Percentiles rank a stretch among this genome's conserved stretches.
These are phyloP conservation scores for Fusarium dimerum DNA, from an alignment of 2,329 filamentous ascomycete genomes.

Conservation along the genomic window DNA sequence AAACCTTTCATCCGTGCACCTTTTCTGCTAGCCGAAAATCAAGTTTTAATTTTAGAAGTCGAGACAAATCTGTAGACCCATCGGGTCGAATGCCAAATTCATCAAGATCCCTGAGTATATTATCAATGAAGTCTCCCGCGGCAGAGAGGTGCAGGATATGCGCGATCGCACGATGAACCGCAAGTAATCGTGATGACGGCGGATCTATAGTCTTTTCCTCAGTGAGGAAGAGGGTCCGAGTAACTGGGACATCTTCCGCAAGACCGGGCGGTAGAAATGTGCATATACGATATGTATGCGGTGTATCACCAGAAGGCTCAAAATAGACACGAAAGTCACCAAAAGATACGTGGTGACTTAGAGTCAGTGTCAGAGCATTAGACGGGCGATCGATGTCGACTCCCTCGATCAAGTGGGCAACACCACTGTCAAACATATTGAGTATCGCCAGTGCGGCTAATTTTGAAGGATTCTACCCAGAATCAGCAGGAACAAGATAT, in stretches of 20 bases:
- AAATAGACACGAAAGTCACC: conserved; percentile 26
- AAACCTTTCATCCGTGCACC: not conserved
- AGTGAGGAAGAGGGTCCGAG: conserved; percentile 8
- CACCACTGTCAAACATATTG: conserved; percentile 43
- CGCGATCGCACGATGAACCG: conserved; percentile 6
- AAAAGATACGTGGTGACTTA: conserved; percentile 16
- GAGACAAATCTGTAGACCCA: conserved; percentile 7
- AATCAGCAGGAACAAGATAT: not conserved
- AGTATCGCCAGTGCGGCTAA: conserved; percentile 38
- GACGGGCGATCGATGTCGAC: conserved; percentile 40
- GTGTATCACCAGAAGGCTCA: conserved; percentile 28
- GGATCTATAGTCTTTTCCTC: conserved; percentile 6
- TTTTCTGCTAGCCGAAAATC: conserved; percentile 1
- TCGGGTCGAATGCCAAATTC: conserved; percentile 4
- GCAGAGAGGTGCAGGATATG: conserved; percentile 9
- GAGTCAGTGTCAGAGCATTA: conserved; percentile 35
- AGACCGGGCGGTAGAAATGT: conserved; percentile 9
- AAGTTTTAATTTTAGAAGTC: not conserved
- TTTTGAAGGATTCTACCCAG: conserved; percentile 25
- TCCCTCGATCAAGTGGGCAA: conserved; percentile 39
- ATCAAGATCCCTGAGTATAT: conserved; percentile 1
- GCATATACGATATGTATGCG: conserved; percentile 25
- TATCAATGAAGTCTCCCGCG: conserved; percentile 6
- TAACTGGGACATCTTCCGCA: conserved; percentile 1
- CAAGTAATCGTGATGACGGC: conserved; percentile 3